These are phyloP conservation scores for Euphorbia lathyris DNA, from an alignment of 345 rosid genomes.

Conservation along the genomic window DNA sequence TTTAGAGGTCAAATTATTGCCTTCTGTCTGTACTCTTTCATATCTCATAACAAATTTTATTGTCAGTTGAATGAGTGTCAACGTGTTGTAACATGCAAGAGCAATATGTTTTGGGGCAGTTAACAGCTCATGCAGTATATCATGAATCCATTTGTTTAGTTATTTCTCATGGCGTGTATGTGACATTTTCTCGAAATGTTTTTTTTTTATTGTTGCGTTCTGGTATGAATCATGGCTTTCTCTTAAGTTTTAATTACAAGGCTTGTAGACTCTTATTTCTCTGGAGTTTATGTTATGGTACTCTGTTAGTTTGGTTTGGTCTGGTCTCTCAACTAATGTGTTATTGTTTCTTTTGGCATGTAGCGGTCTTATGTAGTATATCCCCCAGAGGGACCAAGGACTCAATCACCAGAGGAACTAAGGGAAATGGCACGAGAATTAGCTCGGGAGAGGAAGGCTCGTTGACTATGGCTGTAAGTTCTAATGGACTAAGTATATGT, in stretches of 20 bases:
- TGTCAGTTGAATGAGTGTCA: neutral
- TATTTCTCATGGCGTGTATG: neutral
- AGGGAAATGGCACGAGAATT: slow-evolving; percentile 69
- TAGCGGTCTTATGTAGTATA: slow-evolving; percentile 54
- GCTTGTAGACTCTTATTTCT: neutral
- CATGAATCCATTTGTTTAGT: neutral
- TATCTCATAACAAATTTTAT: neutral
- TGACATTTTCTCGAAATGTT: neutral
- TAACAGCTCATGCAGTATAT: neutral
- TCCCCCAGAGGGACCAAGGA: slow-evolving; percentile 50
- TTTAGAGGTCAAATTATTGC: neutral
- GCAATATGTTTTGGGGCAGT: neutral
- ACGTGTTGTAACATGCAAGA: neutral
- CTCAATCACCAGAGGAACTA: slow-evolving; percentile 62
- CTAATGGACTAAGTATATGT: neutral
- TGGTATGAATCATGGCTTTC: neutral
- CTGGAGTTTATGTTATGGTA: too few species aligned
- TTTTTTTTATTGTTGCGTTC: neutral
- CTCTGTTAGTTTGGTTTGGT: neutral
- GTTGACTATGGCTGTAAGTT: slow-evolving; percentile 7
- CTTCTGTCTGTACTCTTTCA: neutral
- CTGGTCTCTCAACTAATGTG: neutral
- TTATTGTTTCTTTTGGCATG: slow-evolving; percentile 18
- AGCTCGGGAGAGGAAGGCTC: slow-evolving; percentile 41
- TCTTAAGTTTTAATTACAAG: neutral